Evolutionary conservation across 176 grass and related monocot species (phyloP).

Genomic region (Otatea glauca): DNA sequence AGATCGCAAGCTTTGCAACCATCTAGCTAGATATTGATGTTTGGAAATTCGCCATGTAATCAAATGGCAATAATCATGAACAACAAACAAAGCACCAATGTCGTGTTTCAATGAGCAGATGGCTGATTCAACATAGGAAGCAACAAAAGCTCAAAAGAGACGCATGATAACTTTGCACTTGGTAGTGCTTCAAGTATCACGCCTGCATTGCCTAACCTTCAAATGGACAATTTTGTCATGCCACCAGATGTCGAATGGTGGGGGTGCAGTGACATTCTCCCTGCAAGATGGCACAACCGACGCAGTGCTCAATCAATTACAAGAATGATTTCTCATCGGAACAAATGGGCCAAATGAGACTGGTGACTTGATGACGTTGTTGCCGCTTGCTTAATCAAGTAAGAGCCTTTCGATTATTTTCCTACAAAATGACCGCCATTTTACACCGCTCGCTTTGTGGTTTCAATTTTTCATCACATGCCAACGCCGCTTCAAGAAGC

Average conservation of each 20-base stretch:
- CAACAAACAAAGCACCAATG: background rate
- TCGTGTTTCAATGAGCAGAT: background rate
- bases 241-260: background rate
- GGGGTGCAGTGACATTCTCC: slow-evolving; percentile 7
- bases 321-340: background rate
- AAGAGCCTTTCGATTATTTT: slow-evolving; percentile 6
- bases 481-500: background rate
- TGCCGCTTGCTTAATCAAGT: slow-evolving; percentile 9
- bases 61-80: background rate
- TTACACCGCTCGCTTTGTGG: background rate
- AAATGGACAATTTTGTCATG: background rate
- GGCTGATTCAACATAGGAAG: slow-evolving; percentile 28
- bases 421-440: background rate
- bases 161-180: background rate
- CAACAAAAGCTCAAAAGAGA: background rate
- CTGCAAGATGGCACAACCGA: slow-evolving; percentile 3
- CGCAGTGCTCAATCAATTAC: background rate
- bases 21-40: background rate
- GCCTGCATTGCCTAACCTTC: slow-evolving; percentile 28
- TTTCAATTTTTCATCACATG: background rate
- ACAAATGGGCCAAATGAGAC: background rate
- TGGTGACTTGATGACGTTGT: slow-evolving; percentile 8
- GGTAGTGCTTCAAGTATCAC: slow-evolving; percentile 23
- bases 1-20: background rate
- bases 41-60: slow-evolving; percentile 13